Base-by-base conservation (phyloP, 257 asterid genomes). In the Cordia subcordata region DNA sequence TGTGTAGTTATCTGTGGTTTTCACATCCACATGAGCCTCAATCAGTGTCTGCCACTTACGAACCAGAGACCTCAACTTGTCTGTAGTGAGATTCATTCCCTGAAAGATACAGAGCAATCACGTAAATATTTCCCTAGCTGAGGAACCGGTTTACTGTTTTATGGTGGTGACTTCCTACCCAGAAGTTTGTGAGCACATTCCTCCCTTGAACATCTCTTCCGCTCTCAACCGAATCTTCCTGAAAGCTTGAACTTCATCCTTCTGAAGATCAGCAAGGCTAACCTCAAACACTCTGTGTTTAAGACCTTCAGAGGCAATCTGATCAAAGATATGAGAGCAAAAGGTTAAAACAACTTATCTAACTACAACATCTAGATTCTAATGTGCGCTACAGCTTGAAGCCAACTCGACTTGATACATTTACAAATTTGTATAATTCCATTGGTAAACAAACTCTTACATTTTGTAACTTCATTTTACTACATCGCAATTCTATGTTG, bases 61-160 rank as follows among this genome's bases (percentile, higher is more conserved):
- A 13, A 84, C 93, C 13, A 84, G 79, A 13, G 93, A 84, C 59
- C 88, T 79, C 76, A 84, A 47, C 57, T 84, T 84, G 27, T 84
- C 93, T 0, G 93, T 81, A 35, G 93, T 84, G 75, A 84, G 79
- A 58, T 81, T 81, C 92, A 84, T 84, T 1, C 89, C 89, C 89
- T 82, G 57, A 55, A 61, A n/a, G n/a, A n/a, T n/a, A 15, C 54
- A n/a, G 22, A 42, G 53, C 23, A 53, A 5, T n/a, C 42, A 58
- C n/a, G 20, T 17, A 27, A 55, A 14, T 19, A 47, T 20, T 4
- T 11, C 15, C 14, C 11, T 5, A 12, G 11, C 13, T 17, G 13
- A 12, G 13, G 13, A 32, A 3, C 35, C 35, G 6, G 27, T 14
- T 16, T 1, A 15, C 12, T 15, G 39, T 61, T n/a, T n/a, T n/a